Conservation (phyloP, 2,329 filamentous ascomycete species). For the Microcera coccophila region DNA sequence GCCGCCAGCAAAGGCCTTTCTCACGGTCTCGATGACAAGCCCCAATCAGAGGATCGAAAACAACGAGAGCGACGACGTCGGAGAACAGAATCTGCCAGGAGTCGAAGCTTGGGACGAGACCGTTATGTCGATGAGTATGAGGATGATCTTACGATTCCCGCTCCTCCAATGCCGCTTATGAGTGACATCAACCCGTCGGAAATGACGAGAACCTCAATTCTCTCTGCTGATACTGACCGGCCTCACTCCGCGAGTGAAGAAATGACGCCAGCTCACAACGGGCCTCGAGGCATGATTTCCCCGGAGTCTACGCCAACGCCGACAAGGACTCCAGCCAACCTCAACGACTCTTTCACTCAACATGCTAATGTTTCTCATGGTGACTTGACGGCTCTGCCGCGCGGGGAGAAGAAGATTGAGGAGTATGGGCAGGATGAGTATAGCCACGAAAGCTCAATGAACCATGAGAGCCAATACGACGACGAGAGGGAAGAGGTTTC, state of each 20-base stretch:
- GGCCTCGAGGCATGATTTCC: conserved; percentile 59
- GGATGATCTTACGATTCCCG: conserved; percentile 54
- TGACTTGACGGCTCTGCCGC: conserved; percentile 53
- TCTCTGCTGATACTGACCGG: conserved; percentile 74
- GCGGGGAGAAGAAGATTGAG: conserved; percentile 42
- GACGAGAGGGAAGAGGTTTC: conserved; percentile 34
- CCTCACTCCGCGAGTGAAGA: conserved; percentile 65
- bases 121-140: conserved; percentile 49
- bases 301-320: conserved; percentile 61
- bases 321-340: conserved; percentile 48
- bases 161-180: conserved; percentile 79
- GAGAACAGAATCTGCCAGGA: conserved; percentile 47
- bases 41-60: conserved; percentile 48
- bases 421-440: conserved; percentile 48
- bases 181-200: conserved; percentile 85
- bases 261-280: conserved; percentile 58
- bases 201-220: conserved; percentile 79
- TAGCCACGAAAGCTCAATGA: conserved; percentile 42
- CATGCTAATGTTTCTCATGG: conserved; percentile 62
- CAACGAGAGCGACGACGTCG: conserved; percentile 50
- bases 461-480: conserved; percentile 46
- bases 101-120: conserved; percentile 42
- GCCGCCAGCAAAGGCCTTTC: conserved; percentile 34
- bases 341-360: conserved; percentile 61
- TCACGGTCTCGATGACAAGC: conserved; percentile 31